A percentile compares a stretch with the other conserved stretches of the same genome.
Conservation (phyloP, 345 rosid species). For the Brassica rapa region DNA sequence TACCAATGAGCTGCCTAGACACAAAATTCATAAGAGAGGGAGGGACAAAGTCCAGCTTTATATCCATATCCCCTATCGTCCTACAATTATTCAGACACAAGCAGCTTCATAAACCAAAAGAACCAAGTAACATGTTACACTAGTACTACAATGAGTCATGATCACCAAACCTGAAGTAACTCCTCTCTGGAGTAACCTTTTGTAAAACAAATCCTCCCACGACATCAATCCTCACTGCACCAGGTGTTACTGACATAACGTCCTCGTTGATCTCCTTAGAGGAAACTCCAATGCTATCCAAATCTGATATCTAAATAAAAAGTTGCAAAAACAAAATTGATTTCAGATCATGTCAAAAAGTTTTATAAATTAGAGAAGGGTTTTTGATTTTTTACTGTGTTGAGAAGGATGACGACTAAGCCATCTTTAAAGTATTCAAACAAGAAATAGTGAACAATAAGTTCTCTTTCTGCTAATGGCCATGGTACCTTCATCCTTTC, state of each 20-base stretch:
- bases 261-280: slow-evolving; percentile 57
- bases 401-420: slow-evolving; percentile 57
- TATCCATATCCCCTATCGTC: slow-evolving; percentile 76
- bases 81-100: slow-evolving; percentile 45
- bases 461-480: slow-evolving; percentile 87
- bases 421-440: slow-evolving; percentile 80
- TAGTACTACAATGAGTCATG: not conserved
- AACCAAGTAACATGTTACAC: not conserved
- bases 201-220: slow-evolving; percentile 91
- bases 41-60: slow-evolving; percentile 91
- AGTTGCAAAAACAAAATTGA: slow-evolving; percentile 13
- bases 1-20: slow-evolving; percentile 86
- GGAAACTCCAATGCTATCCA: slow-evolving; percentile 52
- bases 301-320: slow-evolving; percentile 61
- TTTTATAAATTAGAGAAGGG: not conserved
- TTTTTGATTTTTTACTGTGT: slow-evolving; percentile 51
- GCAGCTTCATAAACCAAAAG: slow-evolving; percentile 10
- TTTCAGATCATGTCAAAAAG: not conserved
- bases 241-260: slow-evolving; percentile 64
- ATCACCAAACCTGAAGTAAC: slow-evolving; percentile 87
- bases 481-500: slow-evolving; percentile 97
- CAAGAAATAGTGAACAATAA: slow-evolving; percentile 61
- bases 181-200: slow-evolving; percentile 75
- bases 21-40: slow-evolving; percentile 86
- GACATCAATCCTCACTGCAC: slow-evolving; percentile 74